These are phyloP conservation scores for Scheffersomyces ergatensis DNA, from an alignment of 805 yeast species.

Conservation along the genomic window DNA sequence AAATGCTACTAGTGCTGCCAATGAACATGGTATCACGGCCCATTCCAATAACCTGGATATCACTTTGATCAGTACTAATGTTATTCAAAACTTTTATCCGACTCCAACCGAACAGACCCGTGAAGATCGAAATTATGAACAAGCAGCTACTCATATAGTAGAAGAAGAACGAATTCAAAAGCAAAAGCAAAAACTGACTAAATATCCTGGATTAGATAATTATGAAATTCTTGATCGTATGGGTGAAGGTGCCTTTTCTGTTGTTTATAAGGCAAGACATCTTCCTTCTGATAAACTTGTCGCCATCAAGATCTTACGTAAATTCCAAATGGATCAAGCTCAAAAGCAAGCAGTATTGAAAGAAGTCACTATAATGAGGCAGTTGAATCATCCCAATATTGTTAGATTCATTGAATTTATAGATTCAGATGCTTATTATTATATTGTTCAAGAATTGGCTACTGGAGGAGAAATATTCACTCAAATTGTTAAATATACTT, in stretches of 20 bases:
- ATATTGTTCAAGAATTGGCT: slow-evolving; percentile 70
- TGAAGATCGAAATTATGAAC: slow-evolving; percentile 12
- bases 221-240: slow-evolving; percentile 49
- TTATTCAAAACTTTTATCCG: background rate
- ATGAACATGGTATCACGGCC: background rate
- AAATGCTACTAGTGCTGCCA: background rate
- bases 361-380: slow-evolving; percentile 76
- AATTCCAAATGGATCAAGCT: slow-evolving; percentile 59
- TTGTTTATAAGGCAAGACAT: slow-evolving; percentile 62
- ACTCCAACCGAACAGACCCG: background rate
- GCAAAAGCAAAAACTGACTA: slow-evolving; percentile 14
- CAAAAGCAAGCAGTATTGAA: slow-evolving; percentile 71
- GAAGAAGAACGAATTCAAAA: slow-evolving; percentile 30
- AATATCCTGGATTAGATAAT: slow-evolving; percentile 37
- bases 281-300: slow-evolving; percentile 36
- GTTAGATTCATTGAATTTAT: slow-evolving; percentile 65
- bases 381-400: slow-evolving; percentile 60
- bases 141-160: slow-evolving; percentile 32
- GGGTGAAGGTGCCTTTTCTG: slow-evolving; percentile 84
- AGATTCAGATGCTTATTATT: slow-evolving; percentile 60
- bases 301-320: slow-evolving; percentile 63
- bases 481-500: slow-evolving; percentile 64
- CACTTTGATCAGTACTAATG: background rate
- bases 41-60: background rate
- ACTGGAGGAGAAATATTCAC: slow-evolving; percentile 76